Base-by-base conservation (phyloP, 257 asterid species). In the Anisodus tanguticus region DNA sequence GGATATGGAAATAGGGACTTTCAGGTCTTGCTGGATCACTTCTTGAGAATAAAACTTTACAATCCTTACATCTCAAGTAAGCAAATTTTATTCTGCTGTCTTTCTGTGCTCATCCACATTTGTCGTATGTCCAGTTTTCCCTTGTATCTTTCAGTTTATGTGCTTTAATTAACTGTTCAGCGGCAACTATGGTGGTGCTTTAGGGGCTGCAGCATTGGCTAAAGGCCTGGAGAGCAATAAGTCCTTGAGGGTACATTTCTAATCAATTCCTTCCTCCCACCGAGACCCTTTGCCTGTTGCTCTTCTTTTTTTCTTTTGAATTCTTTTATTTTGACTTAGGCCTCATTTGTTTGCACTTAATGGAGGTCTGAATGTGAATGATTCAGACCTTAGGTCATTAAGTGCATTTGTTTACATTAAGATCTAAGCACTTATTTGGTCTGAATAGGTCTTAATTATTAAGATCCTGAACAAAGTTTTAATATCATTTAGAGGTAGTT, bases 1-100 rank as follows among this genome's bases (percentile, higher is more conserved):
- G 92, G 90, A 89, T 89, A 91, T 93, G 99, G 97, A 93, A 95
- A 93, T 93, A 97, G 99, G 99, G 99, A 90, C 93, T 95, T 90
- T 93, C 99, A 84, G 93, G 98, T 90, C 96, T 97, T 88, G 99
- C 97, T 85, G 99, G 89, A 89, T 98, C 97, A 39, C 90, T 97
- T 85, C 93, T 95, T 85, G 95, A 93, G 92, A 97, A 95, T 89
- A 95, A 86, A 88, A 92, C 84, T 69, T 64, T 97, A 51, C 92
- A 91, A 80, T 84, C 97, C 9, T 87, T 97, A 84, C 77, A 95
- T 86, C 98, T 96, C 89, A 96, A 92, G 99, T 96, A 80, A 84
- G 91, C 85, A 57, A 71, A 69, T 15, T 67, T 51, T 7, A 31
- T 43, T 47, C 70, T 3, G 43, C 12, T 70, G 53, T 68, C 37